These are phyloP conservation scores for Elsinoe perseae DNA, from an alignment of 2,329 filamentous ascomycete genomes.

Conservation along the genomic window DNA sequence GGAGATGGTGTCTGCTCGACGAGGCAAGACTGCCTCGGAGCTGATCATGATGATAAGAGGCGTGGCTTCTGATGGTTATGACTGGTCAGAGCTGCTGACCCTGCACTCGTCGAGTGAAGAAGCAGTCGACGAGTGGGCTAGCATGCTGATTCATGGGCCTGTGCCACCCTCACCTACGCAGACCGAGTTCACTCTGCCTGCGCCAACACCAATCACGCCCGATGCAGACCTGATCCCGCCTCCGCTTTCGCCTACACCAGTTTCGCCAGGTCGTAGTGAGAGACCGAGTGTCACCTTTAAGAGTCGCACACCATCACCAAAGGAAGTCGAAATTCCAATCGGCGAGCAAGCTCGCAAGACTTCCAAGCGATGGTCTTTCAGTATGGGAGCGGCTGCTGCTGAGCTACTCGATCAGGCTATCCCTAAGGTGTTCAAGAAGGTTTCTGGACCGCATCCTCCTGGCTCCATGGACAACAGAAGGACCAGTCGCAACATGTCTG, in stretches of 20 bases:
- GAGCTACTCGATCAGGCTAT: constrained; percentile 14
- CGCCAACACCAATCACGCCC: background rate
- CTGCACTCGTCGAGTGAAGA: constrained; percentile 68
- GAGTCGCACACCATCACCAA: constrained; percentile 28
- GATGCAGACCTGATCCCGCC: background rate
- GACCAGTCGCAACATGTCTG: constrained; percentile 14
- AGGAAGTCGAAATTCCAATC: constrained; percentile 54
- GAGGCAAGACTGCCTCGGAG: constrained; percentile 62
- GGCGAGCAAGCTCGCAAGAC: constrained; percentile 47
- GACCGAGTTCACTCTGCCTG: constrained; percentile 25
- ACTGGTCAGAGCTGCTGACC: constrained; percentile 81
- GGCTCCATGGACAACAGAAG: constrained; percentile 12
- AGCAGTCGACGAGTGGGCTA: constrained; percentile 76
- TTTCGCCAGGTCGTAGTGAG: constrained; percentile 30
- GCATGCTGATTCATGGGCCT: constrained; percentile 65
- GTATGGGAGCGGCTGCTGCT: constrained; percentile 9
- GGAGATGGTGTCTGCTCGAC: constrained; percentile 67
- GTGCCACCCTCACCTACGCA: constrained; percentile 50
- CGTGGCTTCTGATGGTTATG: constrained; percentile 48
- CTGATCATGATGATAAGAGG: constrained; percentile 84
- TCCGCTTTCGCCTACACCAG: constrained; percentile 8
- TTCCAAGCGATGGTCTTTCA: constrained; percentile 37
- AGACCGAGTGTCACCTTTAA: constrained; percentile 32
- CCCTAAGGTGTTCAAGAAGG: constrained; percentile 10
- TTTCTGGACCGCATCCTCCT: constrained; percentile 5